Base-by-base conservation (phyloP, 306 rosid species). In the Quercus alba region DNA sequence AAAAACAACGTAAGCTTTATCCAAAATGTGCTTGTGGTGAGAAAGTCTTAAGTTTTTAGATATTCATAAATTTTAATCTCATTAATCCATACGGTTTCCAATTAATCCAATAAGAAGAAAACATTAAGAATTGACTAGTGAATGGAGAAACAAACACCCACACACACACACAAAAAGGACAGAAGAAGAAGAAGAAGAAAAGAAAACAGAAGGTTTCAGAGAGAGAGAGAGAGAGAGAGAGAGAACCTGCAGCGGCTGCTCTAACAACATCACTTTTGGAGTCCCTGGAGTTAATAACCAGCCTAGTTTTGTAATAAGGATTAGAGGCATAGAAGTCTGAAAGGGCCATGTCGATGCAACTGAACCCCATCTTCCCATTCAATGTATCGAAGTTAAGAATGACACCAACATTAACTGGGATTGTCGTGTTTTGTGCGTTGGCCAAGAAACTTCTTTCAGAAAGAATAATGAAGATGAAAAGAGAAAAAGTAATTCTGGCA, bases 381-480 rank as follows among this genome's bases (percentile, higher is more conserved):
- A 0, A 26, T n/a, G 61, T 57, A 1, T 17, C 74, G 49, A 84
- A 10, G 66, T 90, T 82, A 59, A 86, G 78, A 52, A 90, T 35
- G 4, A 70, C 82, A 30, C 90, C 91, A 1, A 83, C 85, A 14
- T 89, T 84, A 33, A 89, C 90, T 58, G 38, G 5, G 12, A 58
- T 59, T 6, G 25, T 56, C 23, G 68, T 21, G 21, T 71, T 83
- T 28, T 83, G 79, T 28, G 51, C 81, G 77, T n/a, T 9, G 49
- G 35, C 75, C 76, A 52, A 11, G 4, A 74, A 38, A 28, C 15
- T 17, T 10, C 52, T 33, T 21, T 61, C 28, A 59, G 18, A 52
- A 73, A 30, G 6, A 28, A 11, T 21, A 57, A 13, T 51, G 59
- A 59, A 25, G 20, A 51, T 5, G 41, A 21, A 5, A 21, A 74